Percentiles rank a stretch among this genome's conserved stretches.
phyloP scores from a whole-genome alignment of 768 basidiomycete species.

The Lyophyllum atratum region DNA sequence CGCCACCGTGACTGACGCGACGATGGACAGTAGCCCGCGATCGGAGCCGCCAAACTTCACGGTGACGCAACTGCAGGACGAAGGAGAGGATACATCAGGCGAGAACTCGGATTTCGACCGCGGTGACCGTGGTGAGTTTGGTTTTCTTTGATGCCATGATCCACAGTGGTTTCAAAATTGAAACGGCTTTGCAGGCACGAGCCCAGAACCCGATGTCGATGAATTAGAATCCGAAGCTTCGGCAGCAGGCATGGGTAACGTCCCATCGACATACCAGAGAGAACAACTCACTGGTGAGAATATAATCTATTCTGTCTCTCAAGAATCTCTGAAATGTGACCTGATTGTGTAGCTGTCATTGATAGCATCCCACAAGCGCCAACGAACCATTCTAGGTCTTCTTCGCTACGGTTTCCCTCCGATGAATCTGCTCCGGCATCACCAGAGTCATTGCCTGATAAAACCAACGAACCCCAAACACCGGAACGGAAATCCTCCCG shows the following conservation, averaged over 20 bases:
- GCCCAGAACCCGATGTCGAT: neutral
- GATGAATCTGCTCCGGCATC: no score
- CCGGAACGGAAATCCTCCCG: no score
- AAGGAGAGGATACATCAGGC: neutral
- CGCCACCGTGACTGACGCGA: neutral
- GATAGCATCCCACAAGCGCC: neutral
- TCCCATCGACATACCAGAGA: neutral
- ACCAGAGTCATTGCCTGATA: no score
- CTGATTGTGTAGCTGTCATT: neutral
- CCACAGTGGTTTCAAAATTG: neutral
- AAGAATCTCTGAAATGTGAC: neutral
- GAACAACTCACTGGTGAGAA: neutral
- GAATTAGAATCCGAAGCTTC: neutral
- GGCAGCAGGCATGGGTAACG: neutral
- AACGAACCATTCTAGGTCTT: neutral
- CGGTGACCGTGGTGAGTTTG: no score
- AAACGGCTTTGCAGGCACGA: no score
- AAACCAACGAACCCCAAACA: no score
- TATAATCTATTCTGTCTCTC: neutral
- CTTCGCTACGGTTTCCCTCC: no score
- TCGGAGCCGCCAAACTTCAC: neutral
- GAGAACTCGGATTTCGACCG: neutral
- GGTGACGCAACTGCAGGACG: neutral
- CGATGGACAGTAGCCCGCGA: neutral
- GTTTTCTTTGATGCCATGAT: neutral